A percentile compares a stretch with the other conserved stretches of the same genome.
Conservation (phyloP, 441 rosid genomes). For the Adansonia gregorii region DNA sequence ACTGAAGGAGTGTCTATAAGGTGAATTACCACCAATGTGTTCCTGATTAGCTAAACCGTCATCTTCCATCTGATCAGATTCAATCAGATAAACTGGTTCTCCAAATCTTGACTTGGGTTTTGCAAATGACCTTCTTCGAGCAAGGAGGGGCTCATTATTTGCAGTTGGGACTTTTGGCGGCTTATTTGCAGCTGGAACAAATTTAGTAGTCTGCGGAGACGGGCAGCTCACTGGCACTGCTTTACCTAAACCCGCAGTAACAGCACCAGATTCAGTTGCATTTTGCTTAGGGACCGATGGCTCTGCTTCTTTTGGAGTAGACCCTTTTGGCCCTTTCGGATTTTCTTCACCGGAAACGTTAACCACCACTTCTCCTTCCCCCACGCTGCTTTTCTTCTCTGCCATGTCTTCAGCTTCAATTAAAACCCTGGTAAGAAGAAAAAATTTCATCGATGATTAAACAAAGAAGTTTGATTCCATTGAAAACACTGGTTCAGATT, state of each 20-base stretch:
- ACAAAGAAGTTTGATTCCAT: neutral
- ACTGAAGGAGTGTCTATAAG: constrained; percentile 41
- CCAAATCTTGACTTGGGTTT: constrained; percentile 89
- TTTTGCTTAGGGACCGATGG: neutral
- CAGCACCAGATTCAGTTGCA: neutral
- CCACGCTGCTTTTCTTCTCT: constrained; percentile 38
- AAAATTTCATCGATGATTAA: neutral
- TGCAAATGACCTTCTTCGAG: constrained; percentile 49
- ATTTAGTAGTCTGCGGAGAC: neutral
- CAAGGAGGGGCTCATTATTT: constrained; percentile 35
- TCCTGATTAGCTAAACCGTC: constrained; percentile 36
- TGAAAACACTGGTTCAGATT: neutral
- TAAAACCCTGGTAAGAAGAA: constrained; percentile 24
- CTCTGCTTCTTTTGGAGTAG: constrained; percentile 11
- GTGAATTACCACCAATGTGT: constrained; percentile 40
- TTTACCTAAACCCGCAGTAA: no score
- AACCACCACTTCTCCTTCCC: constrained; percentile 50
- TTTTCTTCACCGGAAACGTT: constrained; percentile 46
- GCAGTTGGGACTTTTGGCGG: constrained; percentile 59
- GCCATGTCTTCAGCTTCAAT: constrained; percentile 41
- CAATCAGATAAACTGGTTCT: constrained; percentile 49
- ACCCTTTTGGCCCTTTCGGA: constrained; percentile 30
- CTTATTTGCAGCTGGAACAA: constrained; percentile 47
- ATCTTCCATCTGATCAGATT: constrained; percentile 46
- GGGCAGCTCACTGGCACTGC: no score